A percentile compares a stretch with the other conserved stretches of the same genome.
Evolutionary conservation across 345 rosid genomes (phyloP).

Genomic region (Camelina laxa): DNA sequence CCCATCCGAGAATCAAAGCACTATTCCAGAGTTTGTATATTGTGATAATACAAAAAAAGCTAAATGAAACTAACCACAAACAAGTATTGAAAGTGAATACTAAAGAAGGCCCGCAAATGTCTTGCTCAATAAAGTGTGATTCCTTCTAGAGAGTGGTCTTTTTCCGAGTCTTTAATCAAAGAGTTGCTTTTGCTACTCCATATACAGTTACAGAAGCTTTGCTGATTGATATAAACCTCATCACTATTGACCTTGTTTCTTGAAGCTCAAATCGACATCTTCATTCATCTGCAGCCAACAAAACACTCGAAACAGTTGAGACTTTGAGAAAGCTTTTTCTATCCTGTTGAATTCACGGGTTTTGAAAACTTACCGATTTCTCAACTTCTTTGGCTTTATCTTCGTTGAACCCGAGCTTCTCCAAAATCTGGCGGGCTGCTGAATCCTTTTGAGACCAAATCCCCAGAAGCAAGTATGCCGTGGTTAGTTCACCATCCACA

Average conservation of each 20-base stretch:
- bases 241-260: conserved; percentile 43
- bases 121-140: not conserved
- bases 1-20: conserved; percentile 8
- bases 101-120: conserved; percentile 15
- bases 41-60: conserved; percentile 13
- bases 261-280: conserved; percentile 56
- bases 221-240: conserved; percentile 6
- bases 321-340: conserved; percentile 5
- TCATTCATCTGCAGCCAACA: conserved; percentile 62
- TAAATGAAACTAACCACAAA: conserved; percentile 17
- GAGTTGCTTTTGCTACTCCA: conserved; percentile 39
- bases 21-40: not conserved
- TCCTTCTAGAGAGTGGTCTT: conserved; percentile 14
- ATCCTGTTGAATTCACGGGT: not conserved
- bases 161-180: conserved; percentile 24
- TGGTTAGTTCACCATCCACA: conserved; percentile 76
- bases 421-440: conserved; percentile 75
- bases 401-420: conserved; percentile 68
- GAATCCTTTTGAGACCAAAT: conserved; percentile 81
- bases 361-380: conserved; percentile 59
- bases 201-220: conserved; percentile 26
- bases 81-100: conserved; percentile 6
- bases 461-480: conserved; percentile 76
- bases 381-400: conserved; percentile 79
- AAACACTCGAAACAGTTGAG: not conserved